Base-by-base conservation (phyloP, 805 yeast genomes). In the Cyberlindnera nakhonratchasimensis region DNA sequence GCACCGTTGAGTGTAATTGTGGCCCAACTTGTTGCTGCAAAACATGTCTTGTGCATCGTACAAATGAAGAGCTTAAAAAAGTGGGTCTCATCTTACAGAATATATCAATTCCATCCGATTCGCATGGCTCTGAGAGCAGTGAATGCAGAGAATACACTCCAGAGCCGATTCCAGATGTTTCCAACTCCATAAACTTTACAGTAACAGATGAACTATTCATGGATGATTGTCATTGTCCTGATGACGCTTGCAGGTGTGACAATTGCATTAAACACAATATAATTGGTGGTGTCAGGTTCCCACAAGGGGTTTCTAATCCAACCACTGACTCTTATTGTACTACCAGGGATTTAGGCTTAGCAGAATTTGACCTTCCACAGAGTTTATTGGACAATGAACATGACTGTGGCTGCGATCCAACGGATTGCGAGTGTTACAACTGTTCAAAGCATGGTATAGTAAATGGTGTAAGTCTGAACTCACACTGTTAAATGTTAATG, bases 21-120 rank as follows among this genome's bases (percentile, higher is more conserved):
- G 61, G 60, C 1, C 49, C 51, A 4, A 40, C 43, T 3, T 58
- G 62, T 45, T 16, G 41, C 0, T 58, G 62, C 40, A 56, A 52
- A 12, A 56, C 57, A 2, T 58, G 62, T 42, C 36, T 57, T 21
- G 45, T 58, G 2, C 62, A 58, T 41, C 45, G 61, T 42, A 53
- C 57, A 1, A 55, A 50, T 19, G 56, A 55, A 29, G 62, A 57
- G 22, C 32, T 57, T 19, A 46, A 32, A 31, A 47, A 37, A 2
- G 50, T 53, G 37, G 61, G 61, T 2, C 41, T 57, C 9, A 25
- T 57, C 23, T 54, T 48, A 12, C 39, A 37, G 7, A 34, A 45
- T 12, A 12, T 29, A 16, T 17, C 32, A 16, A 29, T 14, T 45
- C 52, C 14, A 29, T 46, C 52, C 6, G 34, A 36, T 14, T 19